A percentile compares a stretch with the other conserved stretches of the same genome.
phyloP scores from a whole-genome alignment of 352 stramenopile genomes.

The Pythium myriotylum region DNA sequence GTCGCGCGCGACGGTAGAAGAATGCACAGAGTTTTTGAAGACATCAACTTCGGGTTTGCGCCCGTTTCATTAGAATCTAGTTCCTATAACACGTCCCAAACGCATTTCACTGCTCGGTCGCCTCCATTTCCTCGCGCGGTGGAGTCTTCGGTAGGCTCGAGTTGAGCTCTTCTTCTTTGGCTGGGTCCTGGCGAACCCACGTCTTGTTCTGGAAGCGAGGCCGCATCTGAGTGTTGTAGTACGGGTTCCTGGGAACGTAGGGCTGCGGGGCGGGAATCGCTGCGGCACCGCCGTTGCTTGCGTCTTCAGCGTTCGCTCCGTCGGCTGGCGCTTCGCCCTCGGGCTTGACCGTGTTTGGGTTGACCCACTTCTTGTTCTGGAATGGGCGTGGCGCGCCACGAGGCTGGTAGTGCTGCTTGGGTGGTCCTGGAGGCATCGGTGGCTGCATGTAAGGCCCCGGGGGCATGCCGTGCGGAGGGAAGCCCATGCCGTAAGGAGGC shows the following conservation, averaged over 20 bases:
- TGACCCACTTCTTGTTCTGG: conserved; percentile 86
- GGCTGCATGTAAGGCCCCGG: conserved; percentile 29
- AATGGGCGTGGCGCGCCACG: conserved; percentile 61
- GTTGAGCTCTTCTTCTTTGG: conserved; percentile 73
- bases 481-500: conserved; percentile 78
- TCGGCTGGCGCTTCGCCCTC: conserved; percentile 37
- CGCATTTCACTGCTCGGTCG: neutral
- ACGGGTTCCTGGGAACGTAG: conserved; percentile 67
- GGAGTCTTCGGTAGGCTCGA: conserved; percentile 78
- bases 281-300: neutral
- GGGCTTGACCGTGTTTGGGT: conserved; percentile 70
- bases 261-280: conserved; percentile 39
- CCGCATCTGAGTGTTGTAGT: conserved; percentile 70
- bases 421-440: conserved; percentile 26
- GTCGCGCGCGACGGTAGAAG: conserved; percentile 57
- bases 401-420: conserved; percentile 27
- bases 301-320: conserved; percentile 18
- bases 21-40: neutral
- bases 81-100: neutral
- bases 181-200: conserved; percentile 75
- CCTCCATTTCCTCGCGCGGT: conserved; percentile 44
- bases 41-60: neutral
- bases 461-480: conserved; percentile 58
- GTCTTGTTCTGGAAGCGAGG: conserved; percentile 89
- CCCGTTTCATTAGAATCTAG: conserved; percentile 13